phyloP scores from a whole-genome alignment of 2,329 filamentous ascomycete genomes.

The Botrytis pseudocinerea region DNA sequence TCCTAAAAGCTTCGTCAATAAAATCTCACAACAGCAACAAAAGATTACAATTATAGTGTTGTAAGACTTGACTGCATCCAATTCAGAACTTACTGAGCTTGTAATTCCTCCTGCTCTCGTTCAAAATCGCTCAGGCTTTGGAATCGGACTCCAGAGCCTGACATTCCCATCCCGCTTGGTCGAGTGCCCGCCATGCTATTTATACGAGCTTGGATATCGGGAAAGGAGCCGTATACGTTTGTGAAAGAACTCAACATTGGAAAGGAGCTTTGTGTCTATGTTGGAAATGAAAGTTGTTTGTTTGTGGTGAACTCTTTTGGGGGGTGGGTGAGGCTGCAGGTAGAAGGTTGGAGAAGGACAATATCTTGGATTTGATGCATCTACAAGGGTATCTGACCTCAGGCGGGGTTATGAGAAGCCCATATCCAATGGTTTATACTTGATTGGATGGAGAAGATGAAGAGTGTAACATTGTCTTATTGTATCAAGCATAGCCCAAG shows the following conservation, averaged over 20 bases:
- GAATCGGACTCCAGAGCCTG: background rate
- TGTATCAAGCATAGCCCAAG: background rate
- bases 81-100: conserved; percentile 13
- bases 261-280: background rate
- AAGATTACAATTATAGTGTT: background rate
- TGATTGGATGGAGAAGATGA: background rate
- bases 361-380: background rate
- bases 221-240: background rate
- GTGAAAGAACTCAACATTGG: background rate
- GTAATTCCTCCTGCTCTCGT: conserved; percentile 10
- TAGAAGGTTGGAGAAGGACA: background rate
- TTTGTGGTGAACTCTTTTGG: background rate
- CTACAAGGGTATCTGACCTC: background rate
- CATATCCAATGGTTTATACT: background rate
- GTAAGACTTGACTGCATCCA: background rate
- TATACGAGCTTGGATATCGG: background rate
- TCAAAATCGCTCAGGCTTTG: conserved; percentile 16
- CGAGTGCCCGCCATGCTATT: background rate
- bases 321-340: background rate
- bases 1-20: background rate
- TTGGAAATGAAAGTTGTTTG: background rate
- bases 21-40: too few relatives aligned
- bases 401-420: background rate
- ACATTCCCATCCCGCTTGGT: background rate
- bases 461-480: background rate